phyloP scores from a whole-genome alignment of 2,329 filamentous ascomycete species.

The Zalaria obscura region DNA sequence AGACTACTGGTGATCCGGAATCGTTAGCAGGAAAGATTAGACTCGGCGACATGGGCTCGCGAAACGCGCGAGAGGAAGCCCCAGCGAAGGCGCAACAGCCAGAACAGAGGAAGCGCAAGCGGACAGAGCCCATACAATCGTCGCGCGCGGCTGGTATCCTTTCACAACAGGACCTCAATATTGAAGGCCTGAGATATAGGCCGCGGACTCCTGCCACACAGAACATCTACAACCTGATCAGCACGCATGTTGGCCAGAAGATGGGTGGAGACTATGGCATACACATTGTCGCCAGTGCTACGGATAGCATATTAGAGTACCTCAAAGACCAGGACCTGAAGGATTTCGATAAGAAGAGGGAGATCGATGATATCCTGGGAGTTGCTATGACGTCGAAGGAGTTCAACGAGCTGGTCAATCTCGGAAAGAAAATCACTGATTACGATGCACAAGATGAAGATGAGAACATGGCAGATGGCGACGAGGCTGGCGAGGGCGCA shows the following conservation, averaged over 20 bases:
- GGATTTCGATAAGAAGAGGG: conserved; percentile 96
- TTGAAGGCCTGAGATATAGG: conserved; percentile 85
- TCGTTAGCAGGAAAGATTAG: conserved; percentile 89
- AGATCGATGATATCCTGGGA: conserved; percentile 89
- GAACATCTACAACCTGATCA: conserved; percentile 85
- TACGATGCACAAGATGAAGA: conserved; percentile 96
- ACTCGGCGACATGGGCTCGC: conserved; percentile 85
- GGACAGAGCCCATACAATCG: conserved; percentile 52
- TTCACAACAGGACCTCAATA: conserved; percentile 68
- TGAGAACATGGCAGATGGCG: conserved; percentile 61
- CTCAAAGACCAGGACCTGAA: conserved; percentile 93
- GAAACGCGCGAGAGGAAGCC: conserved; percentile 63
- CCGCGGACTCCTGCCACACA: conserved; percentile 83
- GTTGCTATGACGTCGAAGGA: conserved; percentile 69
- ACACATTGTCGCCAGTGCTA: conserved; percentile 82
- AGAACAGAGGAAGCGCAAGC: conserved; percentile 71
- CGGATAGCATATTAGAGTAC: conserved; percentile 79
- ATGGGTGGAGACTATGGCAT: conserved; percentile 90
- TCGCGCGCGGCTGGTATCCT: conserved; percentile 63
- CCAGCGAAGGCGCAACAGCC: conserved; percentile 44
- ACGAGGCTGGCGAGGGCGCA: conserved; percentile 47
- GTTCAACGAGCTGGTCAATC: conserved; percentile 91
- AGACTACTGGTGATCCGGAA: conserved; percentile 92
- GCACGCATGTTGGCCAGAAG: conserved; percentile 76
- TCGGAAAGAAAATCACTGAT: conserved; percentile 98